A percentile compares a stretch with the other conserved stretches of the same genome.
phyloP scores from a whole-genome alignment of 1,284 basidiomycete genomes.

The Fomitiporia mediterranea region DNA sequence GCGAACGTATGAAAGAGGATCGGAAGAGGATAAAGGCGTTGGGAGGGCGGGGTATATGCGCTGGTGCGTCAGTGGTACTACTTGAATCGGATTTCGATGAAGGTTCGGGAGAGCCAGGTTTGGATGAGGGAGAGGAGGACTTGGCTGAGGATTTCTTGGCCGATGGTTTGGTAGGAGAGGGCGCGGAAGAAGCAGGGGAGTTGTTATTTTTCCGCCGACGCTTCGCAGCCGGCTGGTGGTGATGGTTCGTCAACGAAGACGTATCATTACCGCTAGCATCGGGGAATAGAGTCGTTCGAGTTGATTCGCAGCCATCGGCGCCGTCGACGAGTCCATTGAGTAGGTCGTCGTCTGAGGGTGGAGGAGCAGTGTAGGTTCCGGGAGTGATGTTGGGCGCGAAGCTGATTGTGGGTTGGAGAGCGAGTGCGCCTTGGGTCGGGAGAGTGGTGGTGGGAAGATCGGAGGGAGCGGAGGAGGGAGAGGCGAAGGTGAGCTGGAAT shows the following conservation, averaged over 20 bases:
- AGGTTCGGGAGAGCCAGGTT: neutral
- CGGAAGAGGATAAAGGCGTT: conserved; percentile 91
- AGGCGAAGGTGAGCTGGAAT: neutral
- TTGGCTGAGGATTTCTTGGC: neutral
- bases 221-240: conserved; percentile 9
- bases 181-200: neutral
- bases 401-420: conserved; percentile 31
- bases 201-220: conserved; percentile 14
- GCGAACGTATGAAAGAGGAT: conserved; percentile 71
- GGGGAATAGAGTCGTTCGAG: conserved; percentile 41
- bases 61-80: conserved; percentile 1
- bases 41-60: conserved; percentile 77
- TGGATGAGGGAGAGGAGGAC: conserved; percentile 1
- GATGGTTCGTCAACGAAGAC: conserved; percentile 43
- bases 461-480: neutral
- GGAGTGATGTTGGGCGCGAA: conserved; percentile 59
- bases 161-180: neutral
- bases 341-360: conserved; percentile 26
- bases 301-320: conserved; percentile 12
- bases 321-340: neutral
- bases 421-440: conserved; percentile 22
- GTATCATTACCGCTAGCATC: conserved; percentile 35
- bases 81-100: neutral
- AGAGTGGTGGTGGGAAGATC: neutral
- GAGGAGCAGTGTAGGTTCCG: conserved; percentile 52